Evolutionary conservation across 2,329 filamentous ascomycete genomes (phyloP).

Genomic region (Xylariaceae sp.): DNA sequence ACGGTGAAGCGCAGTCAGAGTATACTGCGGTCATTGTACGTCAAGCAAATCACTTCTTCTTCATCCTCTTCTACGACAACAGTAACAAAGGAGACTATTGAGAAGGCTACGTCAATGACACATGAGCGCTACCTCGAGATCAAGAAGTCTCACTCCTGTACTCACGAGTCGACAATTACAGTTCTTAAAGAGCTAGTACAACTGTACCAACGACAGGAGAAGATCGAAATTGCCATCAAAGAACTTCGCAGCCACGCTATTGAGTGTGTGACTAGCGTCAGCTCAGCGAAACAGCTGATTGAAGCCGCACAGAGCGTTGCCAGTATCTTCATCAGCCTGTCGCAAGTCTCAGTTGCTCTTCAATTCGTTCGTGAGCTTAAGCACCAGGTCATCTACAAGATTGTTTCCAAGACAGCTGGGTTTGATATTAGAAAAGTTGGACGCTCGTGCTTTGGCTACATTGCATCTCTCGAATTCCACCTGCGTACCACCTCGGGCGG

Average conservation of each 20-base stretch:
- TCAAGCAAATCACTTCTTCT: slow-evolving; percentile 14
- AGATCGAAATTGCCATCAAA: slow-evolving; percentile 9
- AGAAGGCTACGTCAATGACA: slow-evolving; percentile 16
- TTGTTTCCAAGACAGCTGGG: background rate
- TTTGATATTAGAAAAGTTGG: slow-evolving; percentile 12
- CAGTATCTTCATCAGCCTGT: slow-evolving; percentile 7
- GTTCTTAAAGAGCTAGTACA: slow-evolving; percentile 13
- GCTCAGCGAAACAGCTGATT: slow-evolving; percentile 12
- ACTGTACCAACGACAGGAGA: slow-evolving; percentile 13
- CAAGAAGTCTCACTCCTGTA: slow-evolving; percentile 11
- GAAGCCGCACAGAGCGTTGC: slow-evolving; percentile 13
- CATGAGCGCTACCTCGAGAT: slow-evolving; percentile 12
- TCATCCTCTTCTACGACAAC: slow-evolving; percentile 8
- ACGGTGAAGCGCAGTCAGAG: slow-evolving; percentile 13
- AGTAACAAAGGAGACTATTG: slow-evolving; percentile 16
- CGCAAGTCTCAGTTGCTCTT: slow-evolving; percentile 9
- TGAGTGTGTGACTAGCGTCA: slow-evolving; percentile 6
- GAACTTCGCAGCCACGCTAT: slow-evolving; percentile 8
- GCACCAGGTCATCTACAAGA: slow-evolving; percentile 15
- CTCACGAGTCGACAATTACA: slow-evolving; percentile 12
- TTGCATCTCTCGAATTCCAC: slow-evolving; percentile 14
- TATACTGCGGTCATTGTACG: slow-evolving; percentile 13
- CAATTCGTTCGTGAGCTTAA: slow-evolving; percentile 15
- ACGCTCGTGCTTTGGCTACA: slow-evolving; percentile 13
- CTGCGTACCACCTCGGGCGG: slow-evolving; percentile 5